Percentiles rank a stretch among this genome's conserved stretches.
These are phyloP conservation scores for Lasiodiplodia gonubiensis DNA, from an alignment of 2,329 filamentous ascomycete genomes.

Conservation along the genomic window DNA sequence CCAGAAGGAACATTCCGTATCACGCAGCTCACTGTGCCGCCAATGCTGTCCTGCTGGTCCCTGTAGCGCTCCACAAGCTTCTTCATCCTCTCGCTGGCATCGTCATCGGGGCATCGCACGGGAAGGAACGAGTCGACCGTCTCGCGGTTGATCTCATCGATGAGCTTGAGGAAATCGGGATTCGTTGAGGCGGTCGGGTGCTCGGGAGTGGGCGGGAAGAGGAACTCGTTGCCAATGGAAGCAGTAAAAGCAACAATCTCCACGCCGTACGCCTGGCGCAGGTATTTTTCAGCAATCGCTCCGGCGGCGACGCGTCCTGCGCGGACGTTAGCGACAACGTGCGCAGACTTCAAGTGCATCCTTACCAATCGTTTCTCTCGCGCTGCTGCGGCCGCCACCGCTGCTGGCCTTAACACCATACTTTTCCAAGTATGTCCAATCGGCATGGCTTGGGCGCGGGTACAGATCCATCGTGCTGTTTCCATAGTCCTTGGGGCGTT, in stretches of 20 bases:
- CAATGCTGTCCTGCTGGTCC: slow-evolving; percentile 84
- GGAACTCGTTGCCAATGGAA: slow-evolving; percentile 79
- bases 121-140: slow-evolving; percentile 85
- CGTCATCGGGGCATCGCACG: slow-evolving; percentile 80
- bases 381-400: slow-evolving; percentile 87
- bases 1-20: slow-evolving; percentile 85
- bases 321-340: slow-evolving; percentile 1
- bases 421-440: slow-evolving; percentile 97
- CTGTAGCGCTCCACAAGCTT: slow-evolving; percentile 77
- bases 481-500: slow-evolving; percentile 90
- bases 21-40: slow-evolving; percentile 92
- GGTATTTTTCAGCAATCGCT: slow-evolving; percentile 91
- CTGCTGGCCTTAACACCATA: slow-evolving; percentile 92
- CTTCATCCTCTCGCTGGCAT: slow-evolving; percentile 73
- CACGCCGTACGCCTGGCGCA: slow-evolving; percentile 77
- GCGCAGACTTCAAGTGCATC: slow-evolving; percentile 12
- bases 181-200: slow-evolving; percentile 74
- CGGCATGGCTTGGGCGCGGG: slow-evolving; percentile 90
- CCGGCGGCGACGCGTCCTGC: slow-evolving; percentile 84
- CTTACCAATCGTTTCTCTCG: slow-evolving; percentile 88
- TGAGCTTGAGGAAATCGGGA: slow-evolving; percentile 76
- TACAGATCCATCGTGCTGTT: slow-evolving; percentile 87
- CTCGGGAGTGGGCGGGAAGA: slow-evolving; percentile 73
- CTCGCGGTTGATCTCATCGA: slow-evolving; percentile 73
- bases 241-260: slow-evolving; percentile 92